Base-by-base conservation (phyloP, 352 stramenopile genomes). In the Globisporangium mamillatum region DNA sequence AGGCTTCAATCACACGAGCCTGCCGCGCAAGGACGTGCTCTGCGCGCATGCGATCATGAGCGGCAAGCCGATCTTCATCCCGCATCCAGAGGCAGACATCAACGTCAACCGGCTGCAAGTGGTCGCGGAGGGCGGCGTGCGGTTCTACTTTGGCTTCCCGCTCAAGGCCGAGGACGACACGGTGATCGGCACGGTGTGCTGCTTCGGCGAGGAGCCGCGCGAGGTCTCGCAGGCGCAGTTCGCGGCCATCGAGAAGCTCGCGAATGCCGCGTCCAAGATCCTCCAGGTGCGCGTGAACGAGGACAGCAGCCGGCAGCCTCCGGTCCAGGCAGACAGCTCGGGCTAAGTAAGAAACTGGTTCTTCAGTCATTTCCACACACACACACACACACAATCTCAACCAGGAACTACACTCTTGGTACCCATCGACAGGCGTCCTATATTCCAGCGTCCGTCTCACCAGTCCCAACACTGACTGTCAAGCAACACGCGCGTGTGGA, bases 61-160 rank as follows among this genome's bases (percentile, higher is more conserved):
- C 18, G 55, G 72, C 54, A 67, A 77, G 24, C 78, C 80, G n/a
- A 57, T 87, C 14, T 71, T 90, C 1, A 58, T 88, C 25, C 72
- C 79, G 8, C 79, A 90, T 38, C 81, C 81, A 0, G 81, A 90
- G 38, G 79, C 81, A 1, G 83, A 91, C 57, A 72, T 89, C 27
- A 70, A 77, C 4, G 82, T 88, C 41, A 75, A 76, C 38, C 74
- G 76, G 55, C 36, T 80, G 27, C 41, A 64, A 0, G 67, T 67
- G 2, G 69, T 84, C 22, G 68, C 70, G 6, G 53, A 75, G 4
- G 66, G 86, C 25, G 76, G 70, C 6, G 63, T 81, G 38, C 76
- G 76, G 44, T 84, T 81, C 66, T 91, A 88, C 74, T 75, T 81
- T 55, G 83, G 83, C 36, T 88, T 91, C 63, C 81, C 83, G 1